A percentile compares a stretch with the other conserved stretches of the same genome.
These are phyloP conservation scores for Glycine soja DNA, from an alignment of 306 rosid species.

Conservation along the genomic window DNA sequence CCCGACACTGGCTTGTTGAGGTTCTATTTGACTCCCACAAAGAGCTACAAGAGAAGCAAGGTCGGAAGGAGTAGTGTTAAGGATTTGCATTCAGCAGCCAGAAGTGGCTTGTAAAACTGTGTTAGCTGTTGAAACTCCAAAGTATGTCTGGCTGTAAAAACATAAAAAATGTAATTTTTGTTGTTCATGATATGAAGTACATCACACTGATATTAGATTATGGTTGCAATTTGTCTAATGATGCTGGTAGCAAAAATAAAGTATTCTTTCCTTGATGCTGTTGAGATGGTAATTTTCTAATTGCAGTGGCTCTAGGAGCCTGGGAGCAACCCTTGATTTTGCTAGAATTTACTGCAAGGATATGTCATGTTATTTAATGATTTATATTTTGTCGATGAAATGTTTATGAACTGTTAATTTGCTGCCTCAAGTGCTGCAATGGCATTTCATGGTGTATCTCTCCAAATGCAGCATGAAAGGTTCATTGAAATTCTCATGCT, in stretches of 20 bases:
- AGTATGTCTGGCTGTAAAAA: conserved; percentile 65
- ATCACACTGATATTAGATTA: conserved; percentile 45
- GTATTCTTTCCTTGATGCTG: conserved; percentile 18
- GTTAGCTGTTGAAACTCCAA: conserved; percentile 30
- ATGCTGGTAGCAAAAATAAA: conserved; percentile 45
- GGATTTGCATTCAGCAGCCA: conserved; percentile 56
- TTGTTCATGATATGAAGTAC: conserved; percentile 47
- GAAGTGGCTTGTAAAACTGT: conserved; percentile 62
- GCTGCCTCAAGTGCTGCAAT: conserved; percentile 23
- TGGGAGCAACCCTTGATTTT: neutral
- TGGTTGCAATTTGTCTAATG: conserved; percentile 47
- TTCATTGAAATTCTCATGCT: neutral
- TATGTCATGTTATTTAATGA: neutral
- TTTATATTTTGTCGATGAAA: conserved; percentile 21
- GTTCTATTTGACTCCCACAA: conserved; percentile 80
- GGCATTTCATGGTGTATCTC: conserved; percentile 25
- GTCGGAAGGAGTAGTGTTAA: conserved; percentile 63
- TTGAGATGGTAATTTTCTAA: conserved; percentile 1
- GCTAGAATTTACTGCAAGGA: conserved; percentile 11
- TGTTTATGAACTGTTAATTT: conserved; percentile 21
- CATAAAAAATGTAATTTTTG: conserved; percentile 53
- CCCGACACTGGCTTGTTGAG: conserved; percentile 74
- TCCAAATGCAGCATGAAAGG: conserved; percentile 3
- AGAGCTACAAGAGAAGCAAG: conserved; percentile 72
- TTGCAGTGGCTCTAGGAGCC: conserved; percentile 1